Evolutionary conservation across 1,139 yeast genomes (phyloP).

Genomic region (Saccharomyces hybrid): DNA sequence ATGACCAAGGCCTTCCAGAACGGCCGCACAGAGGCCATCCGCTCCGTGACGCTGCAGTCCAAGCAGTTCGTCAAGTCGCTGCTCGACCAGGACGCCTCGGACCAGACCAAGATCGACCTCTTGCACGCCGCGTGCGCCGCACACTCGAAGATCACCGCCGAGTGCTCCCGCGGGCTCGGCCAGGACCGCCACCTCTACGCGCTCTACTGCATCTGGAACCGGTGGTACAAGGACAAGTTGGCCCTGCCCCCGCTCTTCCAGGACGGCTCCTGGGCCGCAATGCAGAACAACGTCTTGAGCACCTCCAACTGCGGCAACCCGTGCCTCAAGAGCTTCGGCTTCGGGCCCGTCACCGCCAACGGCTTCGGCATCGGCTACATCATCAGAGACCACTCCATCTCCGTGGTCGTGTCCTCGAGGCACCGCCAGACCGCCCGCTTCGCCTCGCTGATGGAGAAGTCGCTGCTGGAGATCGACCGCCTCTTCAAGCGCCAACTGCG

Average conservation of each 20-base stretch:
- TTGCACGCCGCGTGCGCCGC: slow-evolving; percentile 61
- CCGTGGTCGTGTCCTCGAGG: slow-evolving; percentile 82
- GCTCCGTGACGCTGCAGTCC: slow-evolving; percentile 76
- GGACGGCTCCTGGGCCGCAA: slow-evolving; percentile 66
- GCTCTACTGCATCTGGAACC: slow-evolving; percentile 78
- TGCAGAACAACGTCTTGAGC: slow-evolving; percentile 60
- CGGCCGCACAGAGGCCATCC: slow-evolving; percentile 90
- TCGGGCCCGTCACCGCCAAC: slow-evolving; percentile 85
- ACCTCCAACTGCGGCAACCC: slow-evolving; percentile 82
- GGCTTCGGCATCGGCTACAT: slow-evolving; percentile 93
- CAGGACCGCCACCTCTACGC: slow-evolving; percentile 90
- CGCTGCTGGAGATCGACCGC: slow-evolving; percentile 26
- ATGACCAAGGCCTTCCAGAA: slow-evolving; percentile 85
- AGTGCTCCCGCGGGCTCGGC: slow-evolving; percentile 70
- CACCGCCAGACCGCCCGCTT: slow-evolving; percentile 86
- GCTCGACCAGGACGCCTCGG: slow-evolving; percentile 58
- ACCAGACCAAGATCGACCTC: slow-evolving; percentile 51
- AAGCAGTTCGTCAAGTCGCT: slow-evolving; percentile 77
- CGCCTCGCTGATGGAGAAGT: slow-evolving; percentile 34
- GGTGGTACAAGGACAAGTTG: slow-evolving; percentile 45
- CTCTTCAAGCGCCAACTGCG: slow-evolving; percentile 13
- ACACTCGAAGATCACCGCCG: slow-evolving; percentile 62
- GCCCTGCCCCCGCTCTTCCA: slow-evolving; percentile 60
- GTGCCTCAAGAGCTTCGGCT: slow-evolving; percentile 77
- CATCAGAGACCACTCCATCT: slow-evolving; percentile 74